These are phyloP conservation scores for Penicillium palitans DNA, from an alignment of 2,329 filamentous ascomycete species.

Conservation along the genomic window DNA sequence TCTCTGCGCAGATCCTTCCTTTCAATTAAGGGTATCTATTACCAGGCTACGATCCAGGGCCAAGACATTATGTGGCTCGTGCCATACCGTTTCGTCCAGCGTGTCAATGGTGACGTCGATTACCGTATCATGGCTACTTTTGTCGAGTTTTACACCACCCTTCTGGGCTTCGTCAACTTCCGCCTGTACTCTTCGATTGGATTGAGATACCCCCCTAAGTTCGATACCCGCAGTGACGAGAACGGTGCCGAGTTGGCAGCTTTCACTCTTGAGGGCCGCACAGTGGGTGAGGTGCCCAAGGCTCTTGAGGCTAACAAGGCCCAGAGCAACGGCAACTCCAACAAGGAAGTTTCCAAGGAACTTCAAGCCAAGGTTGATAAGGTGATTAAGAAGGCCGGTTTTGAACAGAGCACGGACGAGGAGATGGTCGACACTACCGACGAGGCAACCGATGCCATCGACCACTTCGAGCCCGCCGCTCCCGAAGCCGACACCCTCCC, in stretches of 20 bases:
- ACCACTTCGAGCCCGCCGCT: slow-evolving; percentile 85
- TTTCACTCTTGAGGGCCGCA: slow-evolving; percentile 82
- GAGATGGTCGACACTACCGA: slow-evolving; percentile 49
- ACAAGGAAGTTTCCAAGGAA: slow-evolving; percentile 66
- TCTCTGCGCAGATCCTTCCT: slow-evolving; percentile 94
- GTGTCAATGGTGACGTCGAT: slow-evolving; percentile 89
- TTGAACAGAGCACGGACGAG: slow-evolving; percentile 46
- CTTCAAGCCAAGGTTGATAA: slow-evolving; percentile 67
- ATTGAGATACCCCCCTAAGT: slow-evolving; percentile 93
- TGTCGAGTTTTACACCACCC: slow-evolving; percentile 96
- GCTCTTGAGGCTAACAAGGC: slow-evolving; percentile 55
- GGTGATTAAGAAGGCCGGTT: slow-evolving; percentile 44
- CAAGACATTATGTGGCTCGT: slow-evolving; percentile 97
- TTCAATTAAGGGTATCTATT: slow-evolving; percentile 99
- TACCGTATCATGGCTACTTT: slow-evolving; percentile 99
- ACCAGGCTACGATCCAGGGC: slow-evolving; percentile 94
- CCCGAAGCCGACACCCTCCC: slow-evolving; percentile 81
- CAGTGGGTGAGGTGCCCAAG: slow-evolving; percentile 51
- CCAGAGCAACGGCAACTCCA: slow-evolving; percentile 52
- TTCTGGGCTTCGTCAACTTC: slow-evolving; percentile 95
- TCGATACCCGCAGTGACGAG: slow-evolving; percentile 83
- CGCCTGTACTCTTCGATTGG: slow-evolving; percentile 87
- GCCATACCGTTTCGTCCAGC: slow-evolving; percentile 96
- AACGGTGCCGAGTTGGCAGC: slow-evolving; percentile 85
- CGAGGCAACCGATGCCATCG: slow-evolving; percentile 65